Conservation (phyloP, 73 alveolate genomes). For the Paramecium sonneborni region DNA sequence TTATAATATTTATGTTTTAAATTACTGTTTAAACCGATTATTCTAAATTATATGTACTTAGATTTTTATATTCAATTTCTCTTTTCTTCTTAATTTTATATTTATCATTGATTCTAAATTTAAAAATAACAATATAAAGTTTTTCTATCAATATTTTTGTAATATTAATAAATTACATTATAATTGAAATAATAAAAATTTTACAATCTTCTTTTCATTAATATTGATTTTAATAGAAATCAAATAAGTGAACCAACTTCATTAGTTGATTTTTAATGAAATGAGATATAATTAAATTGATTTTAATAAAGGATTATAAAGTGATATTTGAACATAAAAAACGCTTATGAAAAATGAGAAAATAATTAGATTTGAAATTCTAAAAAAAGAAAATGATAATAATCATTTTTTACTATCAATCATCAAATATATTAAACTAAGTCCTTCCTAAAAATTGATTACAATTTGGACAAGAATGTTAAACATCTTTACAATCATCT, state of each 20-base stretch:
- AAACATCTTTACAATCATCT: constrained; percentile 41
- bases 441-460: neutral
- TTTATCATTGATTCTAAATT: no score
- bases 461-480: constrained; percentile 34
- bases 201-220: neutral
- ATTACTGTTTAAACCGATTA: neutral
- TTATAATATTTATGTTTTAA: neutral
- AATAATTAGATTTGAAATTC: neutral
- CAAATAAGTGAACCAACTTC: neutral
- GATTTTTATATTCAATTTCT: neutral
- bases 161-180: neutral
- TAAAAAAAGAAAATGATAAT: neutral
- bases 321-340: neutral
- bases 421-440: neutral
- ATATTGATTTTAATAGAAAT: neutral
- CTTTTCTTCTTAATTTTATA: no score
- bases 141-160: no score
- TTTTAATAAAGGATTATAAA: neutral
- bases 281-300: neutral
- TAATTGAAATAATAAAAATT: neutral
- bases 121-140: no score
- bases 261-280: neutral
- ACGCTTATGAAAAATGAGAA: neutral
- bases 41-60: neutral
- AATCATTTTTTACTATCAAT: neutral